Evolutionary conservation across 1,284 basidiomycete genomes (phyloP).

Genomic region (Ustilago lituana): DNA sequence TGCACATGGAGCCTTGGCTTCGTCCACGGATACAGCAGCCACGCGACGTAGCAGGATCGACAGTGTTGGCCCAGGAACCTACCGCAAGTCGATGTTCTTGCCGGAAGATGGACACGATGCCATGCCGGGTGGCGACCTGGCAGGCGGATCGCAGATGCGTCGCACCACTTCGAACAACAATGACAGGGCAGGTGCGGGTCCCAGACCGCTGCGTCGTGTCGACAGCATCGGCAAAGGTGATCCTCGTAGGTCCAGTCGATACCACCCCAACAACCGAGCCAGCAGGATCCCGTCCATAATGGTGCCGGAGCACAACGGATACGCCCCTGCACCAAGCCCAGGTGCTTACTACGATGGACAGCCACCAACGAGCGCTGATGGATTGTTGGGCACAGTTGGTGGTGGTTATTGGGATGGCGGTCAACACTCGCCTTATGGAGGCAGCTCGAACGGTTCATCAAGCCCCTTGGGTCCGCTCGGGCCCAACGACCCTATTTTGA

Average conservation of each 20-base stretch:
- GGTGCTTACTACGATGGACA: conserved; percentile 16
- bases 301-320: conserved; percentile 6
- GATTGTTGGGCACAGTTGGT: conserved; percentile 1
- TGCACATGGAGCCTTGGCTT: conserved; percentile 5
- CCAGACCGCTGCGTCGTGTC: conserved; percentile 29
- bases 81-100: conserved; percentile 52
- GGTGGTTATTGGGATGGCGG: conserved; percentile 8
- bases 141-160: conserved; percentile 20
- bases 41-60: conserved; percentile 49
- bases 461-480: conserved; percentile 36
- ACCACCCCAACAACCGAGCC: conserved; percentile 5
- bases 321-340: not conserved
- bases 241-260: conserved; percentile 27
- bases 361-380: conserved; percentile 7
- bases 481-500: conserved; percentile 22
- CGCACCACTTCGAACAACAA: conserved; percentile 17
- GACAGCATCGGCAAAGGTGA: conserved; percentile 53
- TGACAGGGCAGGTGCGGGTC: not conserved
- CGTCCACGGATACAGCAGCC: conserved; percentile 5
- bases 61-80: conserved; percentile 51
- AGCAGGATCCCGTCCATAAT: conserved; percentile 18
- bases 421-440: conserved; percentile 19
- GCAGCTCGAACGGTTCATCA: conserved; percentile 19
- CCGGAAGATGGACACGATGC: conserved; percentile 16
- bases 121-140: conserved; percentile 2